Conservation (phyloP, 441 rosid genomes). For the Mallotus repandus region DNA sequence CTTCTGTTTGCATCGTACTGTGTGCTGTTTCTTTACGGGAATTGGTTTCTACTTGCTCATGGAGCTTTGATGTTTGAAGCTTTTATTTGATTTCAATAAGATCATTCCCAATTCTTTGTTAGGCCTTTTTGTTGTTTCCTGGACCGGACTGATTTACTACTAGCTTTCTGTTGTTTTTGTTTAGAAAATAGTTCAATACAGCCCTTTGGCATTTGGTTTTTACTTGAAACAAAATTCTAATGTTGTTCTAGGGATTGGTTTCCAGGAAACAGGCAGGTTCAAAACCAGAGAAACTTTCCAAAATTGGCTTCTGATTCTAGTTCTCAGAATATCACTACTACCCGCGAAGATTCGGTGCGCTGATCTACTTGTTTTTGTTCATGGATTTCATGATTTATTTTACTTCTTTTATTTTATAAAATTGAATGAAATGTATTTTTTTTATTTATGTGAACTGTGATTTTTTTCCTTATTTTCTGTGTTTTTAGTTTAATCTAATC, state of each 20-base stretch:
- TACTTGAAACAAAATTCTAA: conserved; percentile 28
- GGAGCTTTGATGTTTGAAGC: background rate
- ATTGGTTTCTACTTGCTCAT: too few species aligned
- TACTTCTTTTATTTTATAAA: conserved; percentile 3
- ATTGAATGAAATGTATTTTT: background rate
- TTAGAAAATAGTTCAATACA: background rate
- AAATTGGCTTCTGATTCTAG: conserved; percentile 51
- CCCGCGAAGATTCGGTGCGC: conserved; percentile 56
- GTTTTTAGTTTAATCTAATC: background rate
- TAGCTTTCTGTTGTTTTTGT: background rate
- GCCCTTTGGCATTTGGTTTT: conserved; percentile 10
- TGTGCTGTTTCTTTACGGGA: background rate
- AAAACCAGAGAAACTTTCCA: conserved; percentile 35
- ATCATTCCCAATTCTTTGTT: background rate
- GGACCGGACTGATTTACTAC: background rate
- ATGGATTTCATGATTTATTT: conserved; percentile 11
- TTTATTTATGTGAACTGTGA: background rate
- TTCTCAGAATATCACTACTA: conserved; percentile 41
- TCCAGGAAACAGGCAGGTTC: conserved; percentile 59
- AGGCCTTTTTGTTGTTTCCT: background rate
- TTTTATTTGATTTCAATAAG: background rate
- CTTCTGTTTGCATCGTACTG: background rate
- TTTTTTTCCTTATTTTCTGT: background rate
- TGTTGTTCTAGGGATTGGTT: conserved; percentile 30
- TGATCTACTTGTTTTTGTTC: conserved; percentile 21